Evolutionary conservation across 805 yeast species (phyloP).

Genomic region (Myxozyma lipomycoides): DNA sequence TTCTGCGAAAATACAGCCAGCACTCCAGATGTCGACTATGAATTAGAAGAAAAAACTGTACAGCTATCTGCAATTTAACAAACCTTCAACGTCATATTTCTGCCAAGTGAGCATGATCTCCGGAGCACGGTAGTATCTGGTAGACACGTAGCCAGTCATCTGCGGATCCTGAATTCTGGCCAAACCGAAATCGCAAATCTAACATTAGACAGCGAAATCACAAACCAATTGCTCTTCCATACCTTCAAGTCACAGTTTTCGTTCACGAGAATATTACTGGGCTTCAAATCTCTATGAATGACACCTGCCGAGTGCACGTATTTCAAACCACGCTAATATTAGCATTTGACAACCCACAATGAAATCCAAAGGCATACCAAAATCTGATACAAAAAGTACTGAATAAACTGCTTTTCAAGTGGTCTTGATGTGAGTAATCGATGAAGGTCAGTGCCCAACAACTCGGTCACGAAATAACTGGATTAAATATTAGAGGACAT

Average conservation of each 20-base stretch:
- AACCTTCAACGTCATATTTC: slow-evolving; percentile 78
- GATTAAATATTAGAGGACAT: slow-evolving; percentile 26
- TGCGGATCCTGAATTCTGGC: slow-evolving; percentile 98
- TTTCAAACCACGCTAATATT: slow-evolving; percentile 65
- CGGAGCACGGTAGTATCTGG: slow-evolving; percentile 95
- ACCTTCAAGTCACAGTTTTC: slow-evolving; percentile 82
- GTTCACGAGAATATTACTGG: slow-evolving; percentile 72
- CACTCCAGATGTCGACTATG: slow-evolving; percentile 90
- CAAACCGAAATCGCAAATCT: slow-evolving; percentile 85
- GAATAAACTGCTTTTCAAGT: slow-evolving; percentile 91
- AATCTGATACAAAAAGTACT: slow-evolving; percentile 93
- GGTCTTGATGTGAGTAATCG: slow-evolving; percentile 88
- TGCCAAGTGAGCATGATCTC: slow-evolving; percentile 99
- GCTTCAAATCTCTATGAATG: slow-evolving; percentile 84
- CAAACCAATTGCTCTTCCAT: not conserved
- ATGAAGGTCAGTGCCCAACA: slow-evolving; percentile 95
- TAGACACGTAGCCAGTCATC: slow-evolving; percentile 97
- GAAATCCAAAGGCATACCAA: slow-evolving; percentile 29
- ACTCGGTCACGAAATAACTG: slow-evolving; percentile 81
- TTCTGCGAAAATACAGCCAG: slow-evolving; percentile 95
- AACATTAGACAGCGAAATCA: not conserved
- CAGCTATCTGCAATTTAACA: not conserved
- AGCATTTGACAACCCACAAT: not conserved
- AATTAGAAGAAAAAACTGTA: not conserved
- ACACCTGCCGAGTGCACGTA: slow-evolving; percentile 92